Base-by-base conservation (phyloP, 192 early-diverging fungal species). In the Backusella sp. region DNA sequence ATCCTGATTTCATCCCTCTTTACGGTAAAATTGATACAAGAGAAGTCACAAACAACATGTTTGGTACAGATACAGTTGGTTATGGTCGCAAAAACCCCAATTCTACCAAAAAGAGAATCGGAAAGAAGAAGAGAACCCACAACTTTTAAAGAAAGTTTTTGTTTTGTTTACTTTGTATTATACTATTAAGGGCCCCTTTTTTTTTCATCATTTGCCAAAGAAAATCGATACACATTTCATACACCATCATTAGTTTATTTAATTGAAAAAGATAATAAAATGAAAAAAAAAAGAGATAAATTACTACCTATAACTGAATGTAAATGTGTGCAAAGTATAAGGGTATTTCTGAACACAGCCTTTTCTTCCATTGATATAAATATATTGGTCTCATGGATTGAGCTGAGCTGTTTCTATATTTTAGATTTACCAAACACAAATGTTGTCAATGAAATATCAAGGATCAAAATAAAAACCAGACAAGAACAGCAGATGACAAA, bases 71-170 rank as follows among this genome's bases (percentile, higher is more conserved):
- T 14, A 84, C 89, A 6, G 88, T 94, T 77, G 88, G 88, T 3
- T 89, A 87, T 81, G 92, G 92, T 66, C 84, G 90, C 35, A 84
- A 86, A 66, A 94, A 94, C 73, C 92, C 93, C 17, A 94, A 94
- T 70, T 83, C 80, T 17, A 76, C 79, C 26, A 82, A 80, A 49
- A 77, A 79, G 62, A 87, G 85, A 23, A 87, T 86, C 74, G 86
- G 90, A 77, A 89, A 88, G 73, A 89, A 88, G 79, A 88, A 90
- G 82, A 71, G 5, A 71, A 32, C 39, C 28, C 70, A 71, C 6
- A 39, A 46, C 26, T 70, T 70, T 39, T 70, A 70, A 3, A 32
- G 32, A 32, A 32, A 32, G 32, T 32, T 32, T 32, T 32, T 32
- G 42, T n/a, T 36, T 21, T 36, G 34, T 19, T n/a, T 68, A 21